These are phyloP conservation scores for Aaosphaeria arxii DNA, from an alignment of 2,329 filamentous ascomycete species.

Conservation along the genomic window DNA sequence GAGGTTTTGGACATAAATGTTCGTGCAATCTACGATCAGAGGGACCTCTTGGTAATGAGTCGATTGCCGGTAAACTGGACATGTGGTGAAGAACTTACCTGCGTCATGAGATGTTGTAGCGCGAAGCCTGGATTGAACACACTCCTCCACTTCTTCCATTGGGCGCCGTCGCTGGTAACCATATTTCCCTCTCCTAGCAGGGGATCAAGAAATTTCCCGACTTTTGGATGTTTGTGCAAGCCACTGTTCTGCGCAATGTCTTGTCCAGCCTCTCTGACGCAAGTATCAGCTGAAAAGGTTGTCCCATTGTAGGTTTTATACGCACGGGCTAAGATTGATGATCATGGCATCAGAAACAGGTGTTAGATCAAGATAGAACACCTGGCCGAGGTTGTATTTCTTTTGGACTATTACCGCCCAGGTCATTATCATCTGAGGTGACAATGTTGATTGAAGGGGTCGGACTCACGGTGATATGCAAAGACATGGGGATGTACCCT, in stretches of 20 bases:
- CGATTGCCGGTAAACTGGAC: background rate
- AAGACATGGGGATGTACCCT: slow-evolving; percentile 34
- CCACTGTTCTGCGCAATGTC: slow-evolving; percentile 30
- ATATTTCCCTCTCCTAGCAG: slow-evolving; percentile 39
- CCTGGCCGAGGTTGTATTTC: slow-evolving; percentile 32
- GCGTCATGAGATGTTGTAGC: slow-evolving; percentile 36
- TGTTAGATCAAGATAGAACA: slow-evolving; percentile 18
- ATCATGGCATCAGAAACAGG: background rate
- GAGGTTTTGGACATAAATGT: slow-evolving; percentile 33
- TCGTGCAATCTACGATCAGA: slow-evolving; percentile 33
- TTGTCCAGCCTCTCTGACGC: slow-evolving; percentile 19
- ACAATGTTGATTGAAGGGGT: too few relatives aligned
- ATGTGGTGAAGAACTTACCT: slow-evolving; percentile 11
- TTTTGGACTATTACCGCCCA: slow-evolving; percentile 2
- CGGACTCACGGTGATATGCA: background rate
- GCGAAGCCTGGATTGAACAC: slow-evolving; percentile 45
- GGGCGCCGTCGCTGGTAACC: slow-evolving; percentile 33
- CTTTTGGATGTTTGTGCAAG: slow-evolving; percentile 30
- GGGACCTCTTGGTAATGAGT: slow-evolving; percentile 26
- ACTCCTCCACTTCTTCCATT: slow-evolving; percentile 44
- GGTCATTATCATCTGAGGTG: too few relatives aligned
- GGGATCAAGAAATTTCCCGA: slow-evolving; percentile 29
- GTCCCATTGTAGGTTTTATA: too few relatives aligned
- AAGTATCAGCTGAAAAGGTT: background rate
- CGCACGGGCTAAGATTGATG: background rate